Evolutionary conservation across 805 yeast genomes (phyloP).

Genomic region (Clavispora asparagi): DNA sequence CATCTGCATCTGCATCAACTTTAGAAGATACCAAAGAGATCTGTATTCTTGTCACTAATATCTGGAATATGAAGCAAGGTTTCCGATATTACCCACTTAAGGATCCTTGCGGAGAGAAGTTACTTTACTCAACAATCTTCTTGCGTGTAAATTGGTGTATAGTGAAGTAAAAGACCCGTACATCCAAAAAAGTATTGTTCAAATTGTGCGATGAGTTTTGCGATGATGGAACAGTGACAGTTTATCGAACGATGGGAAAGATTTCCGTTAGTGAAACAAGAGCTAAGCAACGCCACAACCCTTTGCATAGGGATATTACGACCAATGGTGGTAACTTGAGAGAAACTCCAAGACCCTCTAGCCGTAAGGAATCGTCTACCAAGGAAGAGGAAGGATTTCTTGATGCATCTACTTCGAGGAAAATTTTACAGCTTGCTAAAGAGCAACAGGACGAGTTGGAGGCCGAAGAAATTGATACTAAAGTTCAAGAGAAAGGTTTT

Average conservation of each 20-base stretch:
- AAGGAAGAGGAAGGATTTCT: slow-evolving; percentile 57
- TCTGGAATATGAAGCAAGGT: slow-evolving; percentile 67
- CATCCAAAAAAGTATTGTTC: background rate
- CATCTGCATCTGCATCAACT: slow-evolving; percentile 17
- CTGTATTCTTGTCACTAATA: slow-evolving; percentile 59
- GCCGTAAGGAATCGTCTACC: slow-evolving; percentile 24
- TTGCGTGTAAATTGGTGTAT: slow-evolving; percentile 18
- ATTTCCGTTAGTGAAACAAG: slow-evolving; percentile 45
- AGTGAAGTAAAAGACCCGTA: background rate
- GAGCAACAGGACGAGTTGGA: slow-evolving; percentile 91
- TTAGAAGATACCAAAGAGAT: slow-evolving; percentile 25
- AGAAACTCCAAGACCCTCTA: slow-evolving; percentile 26
- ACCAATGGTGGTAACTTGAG: slow-evolving; percentile 69
- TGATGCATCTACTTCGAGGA: slow-evolving; percentile 79
- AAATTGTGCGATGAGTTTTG: slow-evolving; percentile 7
- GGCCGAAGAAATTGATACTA: slow-evolving; percentile 48
- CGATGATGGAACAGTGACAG: background rate
- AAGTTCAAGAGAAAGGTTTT: slow-evolving; percentile 15
- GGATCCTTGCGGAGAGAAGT: slow-evolving; percentile 77
- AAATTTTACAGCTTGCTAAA: slow-evolving; percentile 81
- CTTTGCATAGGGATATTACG: slow-evolving; percentile 74
- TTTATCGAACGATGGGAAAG: slow-evolving; percentile 54
- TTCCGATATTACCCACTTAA: slow-evolving; percentile 76
- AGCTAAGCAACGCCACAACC: slow-evolving; percentile 70
- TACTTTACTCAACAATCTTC: slow-evolving; percentile 47